Evolutionary conservation across 2,329 filamentous ascomycete genomes (phyloP).

Genomic region (Diaporthe citrichinensis): DNA sequence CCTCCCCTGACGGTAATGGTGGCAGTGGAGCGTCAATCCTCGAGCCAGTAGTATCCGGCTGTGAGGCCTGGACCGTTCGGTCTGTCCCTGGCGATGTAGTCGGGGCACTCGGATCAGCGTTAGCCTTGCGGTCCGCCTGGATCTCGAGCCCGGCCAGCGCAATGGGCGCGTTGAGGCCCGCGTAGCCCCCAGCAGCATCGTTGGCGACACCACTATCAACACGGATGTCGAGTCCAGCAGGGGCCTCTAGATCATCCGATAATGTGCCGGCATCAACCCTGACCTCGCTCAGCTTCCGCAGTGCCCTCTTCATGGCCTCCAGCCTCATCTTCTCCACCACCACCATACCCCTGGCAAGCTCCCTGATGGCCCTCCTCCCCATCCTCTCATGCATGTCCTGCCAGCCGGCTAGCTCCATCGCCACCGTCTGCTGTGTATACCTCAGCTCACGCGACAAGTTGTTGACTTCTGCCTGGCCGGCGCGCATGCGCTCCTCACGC

Average conservation of each 20-base stretch:
- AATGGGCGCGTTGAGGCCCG: slow-evolving; percentile 29
- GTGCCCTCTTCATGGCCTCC: slow-evolving; percentile 83
- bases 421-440: slow-evolving; percentile 94
- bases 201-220: not conserved
- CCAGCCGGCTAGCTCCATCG: slow-evolving; percentile 92
- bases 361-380: slow-evolving; percentile 80
- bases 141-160: slow-evolving; percentile 41
- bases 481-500: slow-evolving; percentile 82
- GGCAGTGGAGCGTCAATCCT: slow-evolving; percentile 19
- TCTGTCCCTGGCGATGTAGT: not conserved
- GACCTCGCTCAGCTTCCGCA: slow-evolving; percentile 71
- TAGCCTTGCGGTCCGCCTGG: slow-evolving; percentile 31
- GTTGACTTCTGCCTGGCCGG: slow-evolving; percentile 78
- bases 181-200: slow-evolving; percentile 6
- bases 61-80: slow-evolving; percentile 20
- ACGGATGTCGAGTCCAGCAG: not conserved
- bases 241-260: not conserved
- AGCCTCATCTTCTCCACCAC: slow-evolving; percentile 84
- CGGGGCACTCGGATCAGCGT: slow-evolving; percentile 16
- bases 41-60: slow-evolving; percentile 6
- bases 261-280: slow-evolving; percentile 1
- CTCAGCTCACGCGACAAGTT: slow-evolving; percentile 85
- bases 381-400: slow-evolving; percentile 88
- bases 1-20: slow-evolving; percentile 6
- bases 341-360: slow-evolving; percentile 84